Evolutionary conservation across 2,329 filamentous ascomycete species (phyloP).

Genomic region (Fusarium succisae): DNA sequence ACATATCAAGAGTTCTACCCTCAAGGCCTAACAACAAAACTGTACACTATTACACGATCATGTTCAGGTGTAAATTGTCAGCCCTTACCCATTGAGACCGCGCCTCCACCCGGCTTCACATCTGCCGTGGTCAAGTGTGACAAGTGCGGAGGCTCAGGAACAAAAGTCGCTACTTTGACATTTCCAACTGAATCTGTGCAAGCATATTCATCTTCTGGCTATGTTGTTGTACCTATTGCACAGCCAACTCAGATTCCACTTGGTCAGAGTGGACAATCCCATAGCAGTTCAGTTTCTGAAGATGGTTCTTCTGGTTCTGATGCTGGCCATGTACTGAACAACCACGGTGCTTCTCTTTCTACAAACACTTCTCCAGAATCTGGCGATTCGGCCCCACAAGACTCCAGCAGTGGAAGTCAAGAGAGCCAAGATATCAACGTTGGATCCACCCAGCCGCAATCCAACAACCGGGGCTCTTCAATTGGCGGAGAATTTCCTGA

Average conservation of each 20-base stretch:
- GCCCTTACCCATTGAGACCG: background rate
- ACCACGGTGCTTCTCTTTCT: background rate
- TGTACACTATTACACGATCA: background rate
- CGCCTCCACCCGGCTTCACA: conserved; percentile 8
- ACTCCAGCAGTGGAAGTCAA: background rate
- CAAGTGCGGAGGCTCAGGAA: background rate
- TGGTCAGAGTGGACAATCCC: background rate
- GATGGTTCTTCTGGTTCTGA: background rate
- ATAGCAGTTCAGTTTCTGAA: background rate
- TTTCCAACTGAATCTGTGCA: background rate
- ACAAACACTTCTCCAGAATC: background rate
- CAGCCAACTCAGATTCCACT: background rate
- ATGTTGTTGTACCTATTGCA: background rate
- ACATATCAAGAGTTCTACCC: conserved; percentile 2
- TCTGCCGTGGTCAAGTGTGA: conserved; percentile 7
- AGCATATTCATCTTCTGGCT: conserved; percentile 18
- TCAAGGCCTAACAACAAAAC: background rate
- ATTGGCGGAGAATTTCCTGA: background rate
- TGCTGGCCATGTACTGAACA: background rate
- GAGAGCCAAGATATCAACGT: background rate
- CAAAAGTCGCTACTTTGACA: background rate
- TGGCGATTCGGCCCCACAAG: background rate
- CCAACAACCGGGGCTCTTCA: background rate
- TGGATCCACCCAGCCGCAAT: background rate
- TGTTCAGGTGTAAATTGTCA: conserved; percentile 4